These are phyloP conservation scores for Nicotiana obtusifolia DNA, from an alignment of 257 asterid genomes.

Conservation along the genomic window DNA sequence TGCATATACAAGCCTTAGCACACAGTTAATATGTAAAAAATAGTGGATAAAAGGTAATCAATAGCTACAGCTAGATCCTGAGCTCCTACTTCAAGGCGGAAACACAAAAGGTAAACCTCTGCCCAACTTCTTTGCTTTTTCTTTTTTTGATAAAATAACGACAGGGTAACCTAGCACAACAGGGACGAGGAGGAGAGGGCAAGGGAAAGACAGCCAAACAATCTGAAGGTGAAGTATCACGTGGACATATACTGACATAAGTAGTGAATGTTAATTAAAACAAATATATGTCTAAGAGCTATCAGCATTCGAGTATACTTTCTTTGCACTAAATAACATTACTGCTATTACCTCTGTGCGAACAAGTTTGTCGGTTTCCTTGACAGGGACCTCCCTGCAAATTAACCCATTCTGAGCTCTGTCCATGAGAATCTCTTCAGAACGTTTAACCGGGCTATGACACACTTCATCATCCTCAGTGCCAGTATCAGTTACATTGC, in stretches of 20 bases:
- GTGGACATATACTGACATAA: neutral
- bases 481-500: slow-evolving; percentile 55
- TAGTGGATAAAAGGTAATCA: no score
- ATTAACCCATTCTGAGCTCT: slow-evolving; percentile 58
- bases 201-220: neutral
- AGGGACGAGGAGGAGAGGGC: neutral
- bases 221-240: neutral
- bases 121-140: neutral
- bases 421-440: slow-evolving; percentile 70
- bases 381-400: slow-evolving; percentile 91
- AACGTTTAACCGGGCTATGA: slow-evolving; percentile 61
- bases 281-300: neutral
- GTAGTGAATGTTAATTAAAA: neutral
- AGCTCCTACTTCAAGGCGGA: neutral
- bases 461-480: slow-evolving; percentile 61
- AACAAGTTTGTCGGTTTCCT: slow-evolving; percentile 57
- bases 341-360: slow-evolving; percentile 65
- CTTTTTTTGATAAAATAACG: no score
- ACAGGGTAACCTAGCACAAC: neutral
- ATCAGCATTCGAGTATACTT: neutral
- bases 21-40: neutral
- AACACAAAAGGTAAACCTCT: neutral
- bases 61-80: neutral
- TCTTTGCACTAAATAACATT: neutral
- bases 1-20: neutral